These are phyloP conservation scores for Leccinum imitatum DNA, from an alignment of 768 basidiomycete species.

Conservation along the genomic window DNA sequence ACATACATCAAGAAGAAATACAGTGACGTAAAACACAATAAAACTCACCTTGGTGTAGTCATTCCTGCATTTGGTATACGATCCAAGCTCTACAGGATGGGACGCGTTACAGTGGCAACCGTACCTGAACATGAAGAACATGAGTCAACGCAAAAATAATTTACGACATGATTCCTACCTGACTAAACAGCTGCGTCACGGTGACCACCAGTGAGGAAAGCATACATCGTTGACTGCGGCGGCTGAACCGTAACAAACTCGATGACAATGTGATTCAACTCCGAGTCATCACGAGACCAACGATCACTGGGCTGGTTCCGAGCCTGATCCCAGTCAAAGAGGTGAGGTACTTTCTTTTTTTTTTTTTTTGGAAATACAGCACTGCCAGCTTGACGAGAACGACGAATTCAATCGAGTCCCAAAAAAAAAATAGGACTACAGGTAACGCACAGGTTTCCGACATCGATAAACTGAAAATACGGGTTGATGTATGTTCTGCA, in stretches of 20 bases:
- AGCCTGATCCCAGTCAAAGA: too few species aligned
- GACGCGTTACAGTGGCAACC: constrained; percentile 97
- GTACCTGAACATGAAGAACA: constrained; percentile 57
- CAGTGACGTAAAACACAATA: constrained; percentile 80
- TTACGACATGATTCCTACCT: constrained; percentile 44
- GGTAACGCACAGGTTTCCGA: too few species aligned
- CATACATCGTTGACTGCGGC: constrained; percentile 72
- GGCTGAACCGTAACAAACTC: constrained; percentile 89
- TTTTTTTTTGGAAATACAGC: too few species aligned
- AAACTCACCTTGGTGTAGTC: constrained; percentile 89
- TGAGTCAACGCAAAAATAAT: background rate
- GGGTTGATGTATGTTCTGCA: too few species aligned
- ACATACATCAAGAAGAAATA: constrained; percentile 96
- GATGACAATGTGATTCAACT: constrained; percentile 91
- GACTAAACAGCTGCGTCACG: constrained; percentile 78
- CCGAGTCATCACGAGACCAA: constrained; percentile 73
- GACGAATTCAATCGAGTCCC: too few species aligned
- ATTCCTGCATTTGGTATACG: constrained; percentile 90
- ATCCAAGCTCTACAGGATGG: constrained; percentile 92
- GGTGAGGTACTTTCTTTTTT: too few species aligned
- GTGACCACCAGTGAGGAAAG: constrained; percentile 93
- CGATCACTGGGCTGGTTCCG: constrained; percentile 63
- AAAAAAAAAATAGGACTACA: too few species aligned
- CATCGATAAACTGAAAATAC: too few species aligned
- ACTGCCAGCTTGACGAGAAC: too few species aligned